Evolutionary conservation across 2,329 filamentous ascomycete species (phyloP).

Genomic region (Colletotrichum lini): DNA sequence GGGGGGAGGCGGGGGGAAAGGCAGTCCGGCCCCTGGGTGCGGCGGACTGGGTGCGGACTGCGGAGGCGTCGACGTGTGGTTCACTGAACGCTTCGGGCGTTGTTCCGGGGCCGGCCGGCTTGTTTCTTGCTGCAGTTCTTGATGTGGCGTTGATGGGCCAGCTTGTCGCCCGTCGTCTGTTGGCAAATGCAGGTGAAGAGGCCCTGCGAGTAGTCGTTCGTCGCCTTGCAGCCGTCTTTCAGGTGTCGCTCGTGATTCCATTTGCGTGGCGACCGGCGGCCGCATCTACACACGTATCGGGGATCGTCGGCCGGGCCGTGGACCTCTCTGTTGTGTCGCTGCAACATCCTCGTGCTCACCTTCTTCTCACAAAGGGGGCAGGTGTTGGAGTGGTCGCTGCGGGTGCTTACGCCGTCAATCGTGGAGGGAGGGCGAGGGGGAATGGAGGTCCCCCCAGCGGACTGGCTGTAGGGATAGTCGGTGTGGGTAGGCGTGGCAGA

Average conservation of each 20-base stretch:
- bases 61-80: not conserved
- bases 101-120: constrained; percentile 2
- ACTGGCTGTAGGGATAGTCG: not conserved
- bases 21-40: not conserved
- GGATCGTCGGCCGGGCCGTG: not conserved
- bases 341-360: not conserved
- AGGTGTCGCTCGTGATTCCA: not conserved
- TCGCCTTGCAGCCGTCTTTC: not conserved
- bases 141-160: not conserved
- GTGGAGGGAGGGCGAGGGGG: not conserved
- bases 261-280: not conserved
- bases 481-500: not conserved
- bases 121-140: not conserved
- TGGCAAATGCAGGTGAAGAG: constrained; percentile 4
- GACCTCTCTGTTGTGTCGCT: not conserved
- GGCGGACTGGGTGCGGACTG: too few species aligned
- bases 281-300: constrained; percentile 9
- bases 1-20: too few species aligned
- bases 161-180: not conserved
- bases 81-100: not conserved
- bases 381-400: not conserved
- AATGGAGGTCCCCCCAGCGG: not conserved
- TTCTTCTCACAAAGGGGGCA: not conserved
- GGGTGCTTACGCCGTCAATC: not conserved
- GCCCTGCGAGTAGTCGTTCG: not conserved